Evolutionary conservation across 148 eudicot genomes (phyloP).

Genomic region (Limonium bicolor): DNA sequence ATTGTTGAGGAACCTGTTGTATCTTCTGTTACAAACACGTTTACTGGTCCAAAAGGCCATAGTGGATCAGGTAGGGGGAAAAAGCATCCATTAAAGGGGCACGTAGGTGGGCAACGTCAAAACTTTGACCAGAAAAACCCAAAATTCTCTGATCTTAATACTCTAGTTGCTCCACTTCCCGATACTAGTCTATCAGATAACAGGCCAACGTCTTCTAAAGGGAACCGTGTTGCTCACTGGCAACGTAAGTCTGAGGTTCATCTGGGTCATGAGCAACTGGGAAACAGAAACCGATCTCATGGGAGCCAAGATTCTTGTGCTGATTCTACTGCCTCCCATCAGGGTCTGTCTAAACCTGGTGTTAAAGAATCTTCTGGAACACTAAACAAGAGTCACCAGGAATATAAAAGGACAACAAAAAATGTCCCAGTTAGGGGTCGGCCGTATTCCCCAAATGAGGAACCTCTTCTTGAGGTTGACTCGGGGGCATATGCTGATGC

Average conservation of each 20-base stretch:
- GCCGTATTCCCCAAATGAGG: conserved; percentile 21
- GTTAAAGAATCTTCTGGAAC: conserved; percentile 13
- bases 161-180: conserved; percentile 11
- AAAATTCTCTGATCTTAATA: conserved; percentile 15
- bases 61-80: conserved; percentile 36
- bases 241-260: conserved; percentile 54
- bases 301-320: too few species aligned
- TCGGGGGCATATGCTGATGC: conserved; percentile 10
- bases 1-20: conserved; percentile 15
- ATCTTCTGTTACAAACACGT: conserved; percentile 10
- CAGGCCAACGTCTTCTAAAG: conserved; percentile 25
- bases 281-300: conserved; percentile 17
- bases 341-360: conserved; percentile 14
- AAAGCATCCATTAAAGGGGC: conserved; percentile 30
- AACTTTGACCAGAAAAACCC: conserved; percentile 21
- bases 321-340: conserved; percentile 13
- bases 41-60: conserved; percentile 22
- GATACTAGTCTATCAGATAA: conserved; percentile 35
- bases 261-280: conserved; percentile 17
- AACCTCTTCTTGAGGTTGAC: conserved; percentile 18
- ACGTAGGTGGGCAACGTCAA: conserved; percentile 19
- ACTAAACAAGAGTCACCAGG: conserved; percentile 18
- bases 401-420: conserved; percentile 26
- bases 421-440: conserved; percentile 20
- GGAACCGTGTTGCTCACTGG: conserved; percentile 59